phyloP scores from a whole-genome alignment of 2,329 filamentous ascomycete genomes.

The Blastomyces gilchristii region DNA sequence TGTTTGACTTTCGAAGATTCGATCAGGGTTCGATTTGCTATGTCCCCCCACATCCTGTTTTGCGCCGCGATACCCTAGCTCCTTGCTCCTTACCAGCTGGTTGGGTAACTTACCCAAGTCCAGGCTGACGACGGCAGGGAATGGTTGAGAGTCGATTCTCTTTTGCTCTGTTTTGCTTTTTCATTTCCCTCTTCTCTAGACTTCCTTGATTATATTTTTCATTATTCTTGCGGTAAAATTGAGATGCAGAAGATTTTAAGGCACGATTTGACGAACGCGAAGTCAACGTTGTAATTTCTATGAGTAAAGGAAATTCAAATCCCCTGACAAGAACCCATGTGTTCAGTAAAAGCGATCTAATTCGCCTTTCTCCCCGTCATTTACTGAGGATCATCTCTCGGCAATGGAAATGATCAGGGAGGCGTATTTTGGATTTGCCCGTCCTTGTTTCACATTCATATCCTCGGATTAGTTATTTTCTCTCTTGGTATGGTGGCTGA shows the following conservation, averaged over 20 bases:
- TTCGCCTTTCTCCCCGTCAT: background rate
- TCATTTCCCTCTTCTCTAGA: background rate
- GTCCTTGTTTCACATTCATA: background rate
- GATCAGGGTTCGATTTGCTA: background rate
- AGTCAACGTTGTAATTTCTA: background rate
- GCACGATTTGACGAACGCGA: background rate
- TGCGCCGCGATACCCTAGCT: background rate
- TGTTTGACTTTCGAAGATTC: background rate
- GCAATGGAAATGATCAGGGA: background rate
- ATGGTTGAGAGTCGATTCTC: background rate
- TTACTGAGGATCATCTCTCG: background rate
- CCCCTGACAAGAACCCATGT: background rate
- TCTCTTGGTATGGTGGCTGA: background rate
- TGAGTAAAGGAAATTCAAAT: background rate
- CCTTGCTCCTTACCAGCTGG: constrained; percentile 3
- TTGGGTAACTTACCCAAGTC: background rate
- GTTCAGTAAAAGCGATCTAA: background rate
- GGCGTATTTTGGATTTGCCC: background rate
- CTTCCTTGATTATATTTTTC: background rate
- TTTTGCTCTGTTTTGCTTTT: background rate
- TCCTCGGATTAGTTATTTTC: background rate
- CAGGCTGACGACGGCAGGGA: background rate
- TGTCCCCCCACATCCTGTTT: constrained; percentile 2
- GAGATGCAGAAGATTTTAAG: background rate
- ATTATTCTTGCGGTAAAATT: background rate